A percentile compares a stretch with the other conserved stretches of the same genome.
Conservation (phyloP, 2,329 filamentous ascomycete genomes). For the Aureobasidium sp. region DNA sequence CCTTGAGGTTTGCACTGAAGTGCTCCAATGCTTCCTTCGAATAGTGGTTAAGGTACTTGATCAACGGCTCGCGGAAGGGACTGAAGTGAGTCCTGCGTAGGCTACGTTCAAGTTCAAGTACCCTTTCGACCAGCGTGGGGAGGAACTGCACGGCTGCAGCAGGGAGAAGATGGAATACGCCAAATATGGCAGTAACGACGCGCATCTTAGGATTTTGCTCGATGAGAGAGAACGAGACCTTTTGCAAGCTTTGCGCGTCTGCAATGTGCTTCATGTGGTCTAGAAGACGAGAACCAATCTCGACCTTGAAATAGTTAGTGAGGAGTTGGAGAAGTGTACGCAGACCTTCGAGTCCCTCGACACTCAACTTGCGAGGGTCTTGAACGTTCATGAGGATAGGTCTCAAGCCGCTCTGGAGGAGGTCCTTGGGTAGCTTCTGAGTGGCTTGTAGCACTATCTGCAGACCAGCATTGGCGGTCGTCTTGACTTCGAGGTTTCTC, state of each 20-base stretch:
- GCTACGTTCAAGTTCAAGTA: conserved; percentile 80
- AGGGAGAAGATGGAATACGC: conserved; percentile 94
- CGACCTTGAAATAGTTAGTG: conserved; percentile 98
- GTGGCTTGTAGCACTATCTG: conserved; percentile 82
- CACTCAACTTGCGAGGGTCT: conserved; percentile 81
- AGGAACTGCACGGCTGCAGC: conserved; percentile 86
- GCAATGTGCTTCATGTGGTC: conserved; percentile 91
- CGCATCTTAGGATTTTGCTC: conserved; percentile 92
- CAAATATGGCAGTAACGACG: conserved; percentile 87
- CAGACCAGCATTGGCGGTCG: conserved; percentile 84
- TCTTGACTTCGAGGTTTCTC: conserved; percentile 83
- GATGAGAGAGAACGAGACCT: conserved; percentile 88
- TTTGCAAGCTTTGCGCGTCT: conserved; percentile 70
- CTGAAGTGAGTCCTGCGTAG: conserved; percentile 82
- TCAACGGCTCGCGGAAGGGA: conserved; percentile 82
- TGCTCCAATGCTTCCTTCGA: conserved; percentile 79
- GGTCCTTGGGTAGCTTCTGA: conserved; percentile 87
- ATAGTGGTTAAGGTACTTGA: conserved; percentile 90
- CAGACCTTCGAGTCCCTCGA: conserved; percentile 83
- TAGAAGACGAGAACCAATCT: conserved; percentile 86
- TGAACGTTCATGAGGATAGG: conserved; percentile 96
- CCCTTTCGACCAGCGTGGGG: conserved; percentile 78
- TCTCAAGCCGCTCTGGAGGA: conserved; percentile 86
- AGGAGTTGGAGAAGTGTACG: conserved; percentile 82
- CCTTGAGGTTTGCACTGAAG: conserved; percentile 70